Base-by-base conservation (phyloP, 208 protist genomes). In the Trypanosoma vivax region DNA sequence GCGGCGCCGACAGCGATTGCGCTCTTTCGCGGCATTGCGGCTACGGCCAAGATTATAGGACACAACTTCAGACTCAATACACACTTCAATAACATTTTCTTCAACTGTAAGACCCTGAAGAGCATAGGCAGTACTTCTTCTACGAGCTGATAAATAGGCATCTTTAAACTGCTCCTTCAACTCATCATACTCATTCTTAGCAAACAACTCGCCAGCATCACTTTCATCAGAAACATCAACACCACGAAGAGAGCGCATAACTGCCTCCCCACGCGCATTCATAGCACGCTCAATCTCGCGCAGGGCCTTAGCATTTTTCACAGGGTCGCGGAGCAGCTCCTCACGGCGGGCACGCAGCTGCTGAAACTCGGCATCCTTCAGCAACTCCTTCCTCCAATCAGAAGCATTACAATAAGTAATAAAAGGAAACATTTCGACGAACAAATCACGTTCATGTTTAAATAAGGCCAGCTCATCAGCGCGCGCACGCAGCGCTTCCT, bases 381-480 rank as follows among this genome's bases (percentile, higher is more conserved):
- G 4, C 6, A 48, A 38, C 11, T 58, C 56, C 23, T 56, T 19
- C 46, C 14, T 11, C 24, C 29, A 18, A 27, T 27, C 23, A 13
- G 38, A 18, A 50, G 16, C 60, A 43, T 73, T 61, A 47, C 63
- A 53, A 56, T 51, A n/a, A n/a, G n/a, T n/a, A n/a, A n/a, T n/a
- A n/a, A n/a, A n/a, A n/a, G n/a, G n/a, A n/a, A n/a, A n/a, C 40
- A 13, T 41, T 43, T 31, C 61, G 53, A 49, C 61, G 63, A 51
- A 60, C 52, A 54, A 67, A 66, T 40, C 50, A 58, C 40, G 13
- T 24, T 30, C 13, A 38, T 9, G 13, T 13, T 38, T 13, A 38
- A 38, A 35, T 1, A 60, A 27, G 2, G 68, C 73, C 0, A 76
- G 13, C 25, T 60, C 51, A 34, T 80, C 73, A 2, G 73, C 73